Base-by-base conservation (phyloP, 768 basidiomycete genomes). In the Kwoniella dendrophila region DNA sequence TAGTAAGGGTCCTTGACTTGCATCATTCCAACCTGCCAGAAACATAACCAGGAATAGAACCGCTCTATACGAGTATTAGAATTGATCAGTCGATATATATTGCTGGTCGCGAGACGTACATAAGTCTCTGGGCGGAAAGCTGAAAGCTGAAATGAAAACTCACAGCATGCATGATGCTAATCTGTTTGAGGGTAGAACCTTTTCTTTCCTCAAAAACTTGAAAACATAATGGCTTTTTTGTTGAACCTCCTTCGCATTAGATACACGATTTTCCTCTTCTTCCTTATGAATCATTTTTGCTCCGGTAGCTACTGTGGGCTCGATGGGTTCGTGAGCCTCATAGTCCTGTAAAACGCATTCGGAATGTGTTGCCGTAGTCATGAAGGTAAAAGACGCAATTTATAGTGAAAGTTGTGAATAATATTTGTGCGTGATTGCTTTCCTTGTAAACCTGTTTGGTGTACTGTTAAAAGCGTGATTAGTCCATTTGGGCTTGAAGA, bases 1-100 rank as follows among this genome's bases (percentile, higher is more conserved):
- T 4, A 92, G 77, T 20, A 92, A 77, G 0, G 90, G 89, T 1
- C 90, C 90, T 14, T 85, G 84, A 0, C 86, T 83, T 12, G 86
- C 87, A 74, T 90, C 90, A 69, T 87, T 89, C 89, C 89, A 91
- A 16, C 90, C 90, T 6, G 63, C 62, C 3, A 75, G 43, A 36
- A 75, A 67, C 67, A 72, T 70, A 22, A 71, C 67, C 34, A 70
- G 29, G 41, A 72, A 70, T 26, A 75, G 48, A 1, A 60, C 59
- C 18, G 26, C 63, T 26, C 71, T 43, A 20, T 14, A 10, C 41
- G 8, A 20, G n/a, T n/a, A n/a, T n/a, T n/a, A n/a, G n/a, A n/a
- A n/a, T n/a, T n/a, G n/a, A n/a, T n/a, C n/a, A n/a, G n/a, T n/a
- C n/a, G n/a, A n/a, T n/a, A n/a, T n/a, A n/a, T n/a, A n/a, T n/a